Percentiles rank a stretch among this genome's conserved stretches.
phyloP scores from a whole-genome alignment of 2,329 filamentous ascomycete species.

The Hymenoscyphus salicellus region DNA sequence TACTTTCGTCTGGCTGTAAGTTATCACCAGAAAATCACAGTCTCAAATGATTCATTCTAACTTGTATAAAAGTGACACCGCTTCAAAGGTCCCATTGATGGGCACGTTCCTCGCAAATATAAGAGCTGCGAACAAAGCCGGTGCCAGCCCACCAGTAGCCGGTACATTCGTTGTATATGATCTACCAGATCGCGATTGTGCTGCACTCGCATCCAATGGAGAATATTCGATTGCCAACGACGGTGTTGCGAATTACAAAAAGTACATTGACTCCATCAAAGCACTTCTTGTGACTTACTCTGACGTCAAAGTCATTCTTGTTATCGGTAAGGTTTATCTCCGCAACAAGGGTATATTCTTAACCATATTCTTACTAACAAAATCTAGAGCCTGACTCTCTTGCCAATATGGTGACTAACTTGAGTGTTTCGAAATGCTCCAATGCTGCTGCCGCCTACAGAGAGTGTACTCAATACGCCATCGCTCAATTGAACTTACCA shows the following conservation, averaged over 20 bases:
- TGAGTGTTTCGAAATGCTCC: conserved; percentile 52
- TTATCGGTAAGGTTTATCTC: conserved; percentile 42
- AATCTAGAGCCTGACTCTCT: conserved; percentile 57
- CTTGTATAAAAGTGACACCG: conserved; percentile 39
- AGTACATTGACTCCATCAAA: conserved; percentile 54
- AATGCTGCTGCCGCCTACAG: conserved; percentile 53
- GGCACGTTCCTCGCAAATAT: conserved; percentile 48
- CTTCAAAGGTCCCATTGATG: conserved; percentile 48
- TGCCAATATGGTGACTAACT: conserved; percentile 61
- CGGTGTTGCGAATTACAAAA: conserved; percentile 49
- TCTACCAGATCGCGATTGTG: conserved; percentile 61
- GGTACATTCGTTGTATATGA: conserved; percentile 60
- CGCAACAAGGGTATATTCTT: not conserved
- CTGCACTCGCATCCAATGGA: conserved; percentile 61
- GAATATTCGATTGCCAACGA: conserved; percentile 54
- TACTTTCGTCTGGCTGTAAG: conserved; percentile 53
- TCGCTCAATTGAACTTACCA: conserved; percentile 54
- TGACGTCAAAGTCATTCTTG: conserved; percentile 47
- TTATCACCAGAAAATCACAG: conserved; percentile 10
- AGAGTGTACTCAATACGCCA: conserved; percentile 53
- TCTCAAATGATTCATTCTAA: too few species aligned
- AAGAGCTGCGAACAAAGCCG: conserved; percentile 45
- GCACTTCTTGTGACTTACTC: conserved; percentile 51
- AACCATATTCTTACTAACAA: conserved; percentile 9
- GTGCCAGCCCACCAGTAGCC: conserved; percentile 46